Evolutionary conservation across 768 basidiomycete genomes (phyloP).

Genomic region (Kwoniella pini): DNA sequence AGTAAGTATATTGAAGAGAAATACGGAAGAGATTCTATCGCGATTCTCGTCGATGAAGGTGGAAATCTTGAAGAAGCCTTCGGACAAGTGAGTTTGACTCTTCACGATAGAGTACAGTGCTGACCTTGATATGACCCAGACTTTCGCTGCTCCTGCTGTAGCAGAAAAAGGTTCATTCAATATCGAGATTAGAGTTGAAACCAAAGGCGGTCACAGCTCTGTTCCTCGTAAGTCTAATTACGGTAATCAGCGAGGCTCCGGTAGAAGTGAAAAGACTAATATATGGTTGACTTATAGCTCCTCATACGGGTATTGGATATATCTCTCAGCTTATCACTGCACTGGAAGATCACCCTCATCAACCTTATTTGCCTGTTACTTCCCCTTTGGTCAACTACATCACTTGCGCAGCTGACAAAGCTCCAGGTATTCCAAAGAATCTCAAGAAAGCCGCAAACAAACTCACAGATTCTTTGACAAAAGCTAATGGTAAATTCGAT

Average conservation of each 20-base stretch:
- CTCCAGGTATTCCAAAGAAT: slow-evolving; percentile 61
- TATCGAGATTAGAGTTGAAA: slow-evolving; percentile 36
- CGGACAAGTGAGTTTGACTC: slow-evolving; percentile 10
- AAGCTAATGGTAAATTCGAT: slow-evolving; percentile 11
- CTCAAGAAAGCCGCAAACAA: slow-evolving; percentile 49
- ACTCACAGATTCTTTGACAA: not conserved
- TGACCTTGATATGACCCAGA: not conserved
- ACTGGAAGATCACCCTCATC: slow-evolving; percentile 65
- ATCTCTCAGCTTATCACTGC: slow-evolving; percentile 68
- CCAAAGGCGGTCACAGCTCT: slow-evolving; percentile 79
- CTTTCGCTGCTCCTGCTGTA: slow-evolving; percentile 48
- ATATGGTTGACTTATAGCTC: not conserved
- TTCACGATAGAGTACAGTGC: not conserved
- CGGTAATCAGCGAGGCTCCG: not conserved
- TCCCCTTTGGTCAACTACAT: slow-evolving; percentile 53
- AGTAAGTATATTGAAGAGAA: slow-evolving; percentile 57
- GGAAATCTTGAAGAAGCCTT: slow-evolving; percentile 57
- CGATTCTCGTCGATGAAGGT: slow-evolving; percentile 84
- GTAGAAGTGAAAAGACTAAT: too few species aligned
- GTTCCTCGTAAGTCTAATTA: slow-evolving; percentile 51
- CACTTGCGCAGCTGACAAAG: slow-evolving; percentile 67
- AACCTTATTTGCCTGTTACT: slow-evolving; percentile 40
- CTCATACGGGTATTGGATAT: slow-evolving; percentile 63
- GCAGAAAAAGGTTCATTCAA: slow-evolving; percentile 52
- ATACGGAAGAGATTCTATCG: slow-evolving; percentile 72